Evolutionary conservation across 306 rosid species (phyloP).

Genomic region (Malus asiatica): DNA sequence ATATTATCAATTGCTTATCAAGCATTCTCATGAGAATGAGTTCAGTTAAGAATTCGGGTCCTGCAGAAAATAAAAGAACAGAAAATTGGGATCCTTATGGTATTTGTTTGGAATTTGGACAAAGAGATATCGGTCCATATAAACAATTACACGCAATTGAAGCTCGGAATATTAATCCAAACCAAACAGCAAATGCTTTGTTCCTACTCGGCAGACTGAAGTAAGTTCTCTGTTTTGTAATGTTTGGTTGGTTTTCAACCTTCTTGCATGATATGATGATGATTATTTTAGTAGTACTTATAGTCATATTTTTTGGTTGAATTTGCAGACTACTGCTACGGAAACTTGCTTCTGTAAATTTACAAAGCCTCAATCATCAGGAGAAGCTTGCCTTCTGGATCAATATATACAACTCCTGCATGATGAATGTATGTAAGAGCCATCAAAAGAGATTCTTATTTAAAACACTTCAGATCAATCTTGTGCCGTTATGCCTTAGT

Average conservation of each 20-base stretch:
- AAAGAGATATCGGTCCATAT: conserved; percentile 66
- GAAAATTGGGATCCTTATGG: conserved; percentile 60
- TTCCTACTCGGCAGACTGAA: conserved; percentile 64
- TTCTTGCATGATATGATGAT: neutral
- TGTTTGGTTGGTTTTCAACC: neutral
- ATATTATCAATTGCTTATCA: conserved; percentile 68
- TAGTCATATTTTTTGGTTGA: conserved; percentile 11
- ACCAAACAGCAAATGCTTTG: conserved; percentile 58
- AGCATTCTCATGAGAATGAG: conserved; percentile 68
- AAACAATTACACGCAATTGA: conserved; percentile 40
- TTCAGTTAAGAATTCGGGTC: conserved; percentile 29
- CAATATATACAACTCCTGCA: conserved; percentile 86
- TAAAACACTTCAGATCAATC: neutral
- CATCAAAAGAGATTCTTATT: neutral
- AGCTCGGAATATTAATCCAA: conserved; percentile 56
- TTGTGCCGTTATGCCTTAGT: neutral
- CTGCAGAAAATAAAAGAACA: conserved; percentile 10
- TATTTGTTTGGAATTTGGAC: conserved; percentile 53
- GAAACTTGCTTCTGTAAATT: conserved; percentile 67
- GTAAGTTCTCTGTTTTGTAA: conserved; percentile 35
- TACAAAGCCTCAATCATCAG: conserved; percentile 64
- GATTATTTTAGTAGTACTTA: neutral
- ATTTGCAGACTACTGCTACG: conserved; percentile 62
- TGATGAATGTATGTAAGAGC: conserved; percentile 65
- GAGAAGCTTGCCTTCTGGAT: conserved; percentile 98